phyloP scores from a whole-genome alignment of 2,329 filamentous ascomycete genomes.

The Lachnum nothofagi region DNA sequence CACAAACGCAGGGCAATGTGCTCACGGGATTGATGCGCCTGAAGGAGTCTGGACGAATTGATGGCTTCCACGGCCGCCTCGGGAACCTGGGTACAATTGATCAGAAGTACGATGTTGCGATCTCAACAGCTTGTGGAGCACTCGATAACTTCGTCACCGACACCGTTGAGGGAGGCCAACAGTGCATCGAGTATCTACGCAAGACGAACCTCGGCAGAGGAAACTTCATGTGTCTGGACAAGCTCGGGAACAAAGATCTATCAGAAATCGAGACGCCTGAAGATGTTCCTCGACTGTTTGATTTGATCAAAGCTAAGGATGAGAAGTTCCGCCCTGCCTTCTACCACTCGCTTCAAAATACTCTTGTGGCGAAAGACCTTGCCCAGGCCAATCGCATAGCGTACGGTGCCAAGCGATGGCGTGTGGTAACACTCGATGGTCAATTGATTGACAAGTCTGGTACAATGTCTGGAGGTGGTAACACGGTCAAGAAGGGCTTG shows the following conservation, averaged over 20 bases:
- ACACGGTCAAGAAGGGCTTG: conserved; percentile 78
- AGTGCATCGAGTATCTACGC: conserved; percentile 94
- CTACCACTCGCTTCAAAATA: conserved; percentile 92
- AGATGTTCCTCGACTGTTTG: conserved; percentile 85
- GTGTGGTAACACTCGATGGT: conserved; percentile 90
- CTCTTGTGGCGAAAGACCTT: conserved; percentile 84
- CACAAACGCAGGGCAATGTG: conserved; percentile 89
- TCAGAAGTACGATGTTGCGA: conserved; percentile 91
- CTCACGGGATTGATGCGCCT: conserved; percentile 87
- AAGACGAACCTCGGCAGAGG: conserved; percentile 96
- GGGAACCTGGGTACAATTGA: conserved; percentile 94
- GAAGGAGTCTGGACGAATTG: conserved; percentile 92
- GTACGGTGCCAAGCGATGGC: conserved; percentile 88
- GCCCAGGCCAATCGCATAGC: conserved; percentile 97
- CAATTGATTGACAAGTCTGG: conserved; percentile 97
- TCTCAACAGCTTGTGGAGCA: conserved; percentile 87
- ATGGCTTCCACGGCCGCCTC: conserved; percentile 91
- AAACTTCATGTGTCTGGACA: conserved; percentile 94
- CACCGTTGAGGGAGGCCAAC: conserved; percentile 89
- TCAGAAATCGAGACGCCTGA: conserved; percentile 82
- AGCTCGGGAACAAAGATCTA: conserved; percentile 72
- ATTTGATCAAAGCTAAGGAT: conserved; percentile 84
- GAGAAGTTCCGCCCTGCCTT: conserved; percentile 85
- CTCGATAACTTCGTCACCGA: conserved; percentile 97
- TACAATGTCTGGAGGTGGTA: conserved; percentile 97